These are phyloP conservation scores for Hippophae gyantsensis DNA, from an alignment of 306 rosid species.

Conservation along the genomic window DNA sequence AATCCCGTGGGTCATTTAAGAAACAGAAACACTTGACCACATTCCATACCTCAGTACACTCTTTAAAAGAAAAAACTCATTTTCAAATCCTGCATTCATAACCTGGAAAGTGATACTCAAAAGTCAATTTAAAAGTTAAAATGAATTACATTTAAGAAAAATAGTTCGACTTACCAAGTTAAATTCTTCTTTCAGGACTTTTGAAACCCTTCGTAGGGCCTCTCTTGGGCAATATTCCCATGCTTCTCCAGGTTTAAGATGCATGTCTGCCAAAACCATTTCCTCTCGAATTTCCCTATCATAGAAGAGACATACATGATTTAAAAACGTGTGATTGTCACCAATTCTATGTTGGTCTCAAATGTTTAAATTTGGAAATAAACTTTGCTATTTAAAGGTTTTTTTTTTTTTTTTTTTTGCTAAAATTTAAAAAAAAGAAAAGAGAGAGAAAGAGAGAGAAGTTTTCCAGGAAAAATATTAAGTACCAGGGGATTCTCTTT, in stretches of 20 bases:
- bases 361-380: too few relatives aligned
- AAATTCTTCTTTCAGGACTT: slow-evolving; percentile 75
- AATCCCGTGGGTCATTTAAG: neutral
- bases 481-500: slow-evolving; percentile 72
- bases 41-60: slow-evolving; percentile 52
- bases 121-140: slow-evolving; percentile 12
- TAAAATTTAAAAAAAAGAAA: neutral
- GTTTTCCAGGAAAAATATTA: neutral
- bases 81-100: slow-evolving; percentile 86
- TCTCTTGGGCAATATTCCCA: slow-evolving; percentile 96
- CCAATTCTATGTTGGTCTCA: neutral
- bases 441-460: too few relatives aligned
- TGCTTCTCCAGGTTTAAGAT: slow-evolving; percentile 58
- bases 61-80: slow-evolving; percentile 75
- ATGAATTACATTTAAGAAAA: slow-evolving; percentile 5
- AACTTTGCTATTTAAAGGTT: too few relatives aligned
- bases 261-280: slow-evolving; percentile 79
- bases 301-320: slow-evolving; percentile 15
- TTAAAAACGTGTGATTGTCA: neutral
- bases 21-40: slow-evolving; percentile 1
- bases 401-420: neutral
- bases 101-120: slow-evolving; percentile 39
- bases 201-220: slow-evolving; percentile 57
- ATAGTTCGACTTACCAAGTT: slow-evolving; percentile 49
- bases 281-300: slow-evolving; percentile 72